Conservation (phyloP, 441 rosid species). For the Viola pubescens region DNA sequence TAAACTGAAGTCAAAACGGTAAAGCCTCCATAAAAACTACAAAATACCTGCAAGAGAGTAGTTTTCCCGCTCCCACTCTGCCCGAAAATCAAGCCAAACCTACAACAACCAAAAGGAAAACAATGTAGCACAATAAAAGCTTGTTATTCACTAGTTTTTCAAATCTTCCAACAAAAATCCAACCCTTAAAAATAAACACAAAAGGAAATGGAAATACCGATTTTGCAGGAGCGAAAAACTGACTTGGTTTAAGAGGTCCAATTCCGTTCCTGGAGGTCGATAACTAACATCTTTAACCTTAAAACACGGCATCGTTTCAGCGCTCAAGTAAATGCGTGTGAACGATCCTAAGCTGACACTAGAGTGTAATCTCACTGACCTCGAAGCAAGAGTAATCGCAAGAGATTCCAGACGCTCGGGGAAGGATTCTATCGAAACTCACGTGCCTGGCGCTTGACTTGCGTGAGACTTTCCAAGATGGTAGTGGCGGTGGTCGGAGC, state of each 20-base stretch:
- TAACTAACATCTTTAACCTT: slow-evolving; percentile 61
- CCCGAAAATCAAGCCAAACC: slow-evolving; percentile 94
- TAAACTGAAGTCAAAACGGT: not conserved
- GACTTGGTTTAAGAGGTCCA: slow-evolving; percentile 61
- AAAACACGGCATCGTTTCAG: slow-evolving; percentile 15
- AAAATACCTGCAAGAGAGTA: slow-evolving; percentile 71
- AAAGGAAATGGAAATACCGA: slow-evolving; percentile 28
- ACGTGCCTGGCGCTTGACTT: slow-evolving; percentile 30
- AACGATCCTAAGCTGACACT: not conserved
- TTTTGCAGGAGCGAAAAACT: slow-evolving; percentile 69
- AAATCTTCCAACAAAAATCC: not conserved
- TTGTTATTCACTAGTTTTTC: too few relatives aligned
- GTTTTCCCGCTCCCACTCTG: slow-evolving; percentile 97
- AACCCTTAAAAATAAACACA: not conserved
- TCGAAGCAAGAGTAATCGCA: slow-evolving; percentile 64
- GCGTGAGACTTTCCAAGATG: slow-evolving; percentile 14
- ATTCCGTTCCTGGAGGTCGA: slow-evolving; percentile 72
- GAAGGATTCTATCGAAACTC: slow-evolving; percentile 16
- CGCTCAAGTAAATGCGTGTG: not conserved
- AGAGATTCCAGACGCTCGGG: slow-evolving; percentile 18
- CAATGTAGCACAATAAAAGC: not conserved
- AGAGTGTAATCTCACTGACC: slow-evolving; percentile 26
- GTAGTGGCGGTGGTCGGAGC: not conserved
- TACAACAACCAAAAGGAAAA: slow-evolving; percentile 24
- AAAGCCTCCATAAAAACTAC: not conserved